phyloP scores from a whole-genome alignment of 2,329 filamentous ascomycete species.

The Emericellopsis cladophorae region DNA sequence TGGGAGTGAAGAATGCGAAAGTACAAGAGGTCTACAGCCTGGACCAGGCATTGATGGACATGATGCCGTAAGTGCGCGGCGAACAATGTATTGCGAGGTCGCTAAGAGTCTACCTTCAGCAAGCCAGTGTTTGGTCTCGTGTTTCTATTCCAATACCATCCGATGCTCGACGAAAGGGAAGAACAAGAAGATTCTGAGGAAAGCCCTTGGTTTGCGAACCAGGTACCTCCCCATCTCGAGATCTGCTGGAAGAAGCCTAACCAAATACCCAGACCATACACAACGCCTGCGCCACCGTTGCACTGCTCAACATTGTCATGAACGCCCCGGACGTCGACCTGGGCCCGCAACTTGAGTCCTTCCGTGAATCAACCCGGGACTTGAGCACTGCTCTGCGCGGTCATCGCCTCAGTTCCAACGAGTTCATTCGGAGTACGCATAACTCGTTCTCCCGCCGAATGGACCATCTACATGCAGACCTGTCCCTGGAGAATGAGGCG shows the following conservation, averaged over 20 bases:
- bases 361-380: constrained; percentile 58
- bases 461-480: constrained; percentile 62
- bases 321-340: constrained; percentile 58
- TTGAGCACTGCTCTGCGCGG: constrained; percentile 66
- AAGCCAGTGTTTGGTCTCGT: constrained; percentile 76
- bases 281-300: constrained; percentile 87
- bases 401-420: constrained; percentile 59
- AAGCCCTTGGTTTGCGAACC: constrained; percentile 87
- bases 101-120: constrained; percentile 22
- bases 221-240: constrained; percentile 33
- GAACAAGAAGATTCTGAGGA: constrained; percentile 40
- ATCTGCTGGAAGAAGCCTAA: constrained; percentile 4
- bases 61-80: constrained; percentile 40
- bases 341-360: constrained; percentile 55
- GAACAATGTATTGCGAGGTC: background rate
- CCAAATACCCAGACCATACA: constrained; percentile 47
- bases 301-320: constrained; percentile 86
- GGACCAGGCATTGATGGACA: constrained; percentile 50
- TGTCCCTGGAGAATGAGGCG: constrained; percentile 48
- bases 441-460: constrained; percentile 76
- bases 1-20: constrained; percentile 62
- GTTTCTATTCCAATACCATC: constrained; percentile 66
- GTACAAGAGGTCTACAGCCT: constrained; percentile 67
- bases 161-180: constrained; percentile 36
- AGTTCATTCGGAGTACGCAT: constrained; percentile 68